Evolutionary conservation across 139 green algal genomes (phyloP).

Genomic region (Penium margaritaceum): DNA sequence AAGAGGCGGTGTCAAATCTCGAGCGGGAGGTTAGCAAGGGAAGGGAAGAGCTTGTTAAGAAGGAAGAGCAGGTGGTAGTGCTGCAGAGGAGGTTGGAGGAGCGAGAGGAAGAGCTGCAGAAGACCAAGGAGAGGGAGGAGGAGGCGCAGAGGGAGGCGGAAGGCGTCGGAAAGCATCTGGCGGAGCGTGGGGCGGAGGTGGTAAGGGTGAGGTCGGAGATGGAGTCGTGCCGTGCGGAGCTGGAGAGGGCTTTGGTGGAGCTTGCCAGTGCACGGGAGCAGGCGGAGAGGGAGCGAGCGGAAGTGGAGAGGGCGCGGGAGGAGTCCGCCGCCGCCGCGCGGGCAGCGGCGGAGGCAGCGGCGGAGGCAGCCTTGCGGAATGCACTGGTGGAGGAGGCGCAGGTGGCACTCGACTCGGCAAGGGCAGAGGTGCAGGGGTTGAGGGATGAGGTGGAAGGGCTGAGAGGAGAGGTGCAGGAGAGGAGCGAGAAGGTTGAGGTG

Average conservation of each 20-base stretch:
- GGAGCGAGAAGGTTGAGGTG: background rate
- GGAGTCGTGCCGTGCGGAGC: background rate
- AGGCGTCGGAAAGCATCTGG: background rate
- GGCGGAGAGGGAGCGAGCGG: background rate
- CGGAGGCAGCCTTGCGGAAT: background rate
- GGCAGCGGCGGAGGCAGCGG: background rate
- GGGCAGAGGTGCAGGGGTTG: background rate
- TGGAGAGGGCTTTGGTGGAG: background rate
- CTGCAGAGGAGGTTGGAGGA: background rate
- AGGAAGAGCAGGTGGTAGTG: background rate
- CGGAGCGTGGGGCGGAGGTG: background rate
- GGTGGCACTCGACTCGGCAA: background rate
- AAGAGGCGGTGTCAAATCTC: background rate
- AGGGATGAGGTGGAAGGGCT: background rate
- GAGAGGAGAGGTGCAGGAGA: background rate
- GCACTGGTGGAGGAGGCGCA: background rate
- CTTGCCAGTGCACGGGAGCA: background rate
- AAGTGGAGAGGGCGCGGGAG: background rate
- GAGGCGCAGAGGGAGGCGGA: background rate
- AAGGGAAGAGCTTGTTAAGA: no score
- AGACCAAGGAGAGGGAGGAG: background rate
- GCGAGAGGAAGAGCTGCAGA: slow-evolving; percentile 2
- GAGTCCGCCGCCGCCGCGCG: background rate
- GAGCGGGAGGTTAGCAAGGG: background rate
- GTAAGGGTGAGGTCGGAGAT: slow-evolving; percentile 1